A percentile compares a stretch with the other conserved stretches of the same genome.
phyloP scores from a whole-genome alignment of 768 basidiomycete species.

The Leccinum ochraceum region DNA sequence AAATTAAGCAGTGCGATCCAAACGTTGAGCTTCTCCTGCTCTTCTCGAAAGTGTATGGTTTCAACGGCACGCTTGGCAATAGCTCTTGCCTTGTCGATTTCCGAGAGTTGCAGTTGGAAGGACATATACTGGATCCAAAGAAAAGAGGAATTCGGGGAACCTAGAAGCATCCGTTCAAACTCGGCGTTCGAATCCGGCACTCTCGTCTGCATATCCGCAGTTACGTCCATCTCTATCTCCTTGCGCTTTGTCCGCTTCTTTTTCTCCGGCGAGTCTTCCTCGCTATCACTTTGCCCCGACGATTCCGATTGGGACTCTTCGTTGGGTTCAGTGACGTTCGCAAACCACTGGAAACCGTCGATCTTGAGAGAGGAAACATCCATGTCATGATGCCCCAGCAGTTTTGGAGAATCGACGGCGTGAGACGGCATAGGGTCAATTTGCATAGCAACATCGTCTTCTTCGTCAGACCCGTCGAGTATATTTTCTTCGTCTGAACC shows the following conservation, averaged over 20 bases:
- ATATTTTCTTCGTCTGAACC: conserved; percentile 24
- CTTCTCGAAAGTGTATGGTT: conserved; percentile 93
- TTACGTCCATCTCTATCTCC: conserved; percentile 76
- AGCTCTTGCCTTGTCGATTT: conserved; percentile 91
- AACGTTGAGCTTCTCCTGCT: conserved; percentile 92
- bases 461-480: conserved; percentile 15
- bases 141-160: conserved; percentile 95
- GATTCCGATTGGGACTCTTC: conserved; percentile 43
- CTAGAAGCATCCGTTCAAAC: conserved; percentile 90
- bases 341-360: conserved; percentile 75
- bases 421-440: conserved; percentile 2
- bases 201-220: conserved; percentile 84
- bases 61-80: conserved; percentile 81
- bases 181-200: conserved; percentile 90
- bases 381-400: neutral
- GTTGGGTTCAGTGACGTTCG: conserved; percentile 35
- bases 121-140: conserved; percentile 99
- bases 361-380: conserved; percentile 47
- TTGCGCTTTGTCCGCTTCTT: conserved; percentile 69
- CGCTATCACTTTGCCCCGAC: conserved; percentile 44
- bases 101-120: conserved; percentile 95
- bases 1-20: conserved; percentile 97
- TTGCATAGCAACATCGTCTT: conserved; percentile 24
- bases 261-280: conserved; percentile 39
- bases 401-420: neutral